Conservation (phyloP, 139 green algal genomes). For the Deuterostichococcus epilithicus region DNA sequence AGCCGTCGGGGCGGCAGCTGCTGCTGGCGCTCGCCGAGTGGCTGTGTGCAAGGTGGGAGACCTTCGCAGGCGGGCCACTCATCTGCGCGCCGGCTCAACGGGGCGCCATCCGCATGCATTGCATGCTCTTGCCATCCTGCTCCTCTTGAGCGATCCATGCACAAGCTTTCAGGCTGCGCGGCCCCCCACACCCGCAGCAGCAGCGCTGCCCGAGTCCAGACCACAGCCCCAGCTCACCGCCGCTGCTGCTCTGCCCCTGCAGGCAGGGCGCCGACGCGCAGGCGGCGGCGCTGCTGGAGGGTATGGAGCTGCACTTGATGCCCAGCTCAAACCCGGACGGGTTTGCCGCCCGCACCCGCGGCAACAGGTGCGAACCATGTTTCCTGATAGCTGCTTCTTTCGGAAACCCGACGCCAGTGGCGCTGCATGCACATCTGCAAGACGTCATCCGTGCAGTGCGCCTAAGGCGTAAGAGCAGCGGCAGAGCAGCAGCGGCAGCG, state of each 20-base stretch:
- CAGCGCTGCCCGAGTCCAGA: no score
- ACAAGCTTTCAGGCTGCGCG: no score
- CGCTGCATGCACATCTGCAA: no score
- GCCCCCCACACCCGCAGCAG: no score
- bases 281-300: slow-evolving; percentile 47
- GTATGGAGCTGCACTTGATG: slow-evolving; percentile 66
- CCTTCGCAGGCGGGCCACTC: not conserved
- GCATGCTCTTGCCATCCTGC: no score
- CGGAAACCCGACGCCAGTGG: not conserved
- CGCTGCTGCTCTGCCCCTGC: not conserved
- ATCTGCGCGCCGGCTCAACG: no score
- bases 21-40: slow-evolving; percentile 72
- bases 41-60: slow-evolving; percentile 61
- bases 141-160: no score
- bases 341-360: slow-evolving; percentile 44
- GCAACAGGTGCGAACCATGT: slow-evolving; percentile 49
- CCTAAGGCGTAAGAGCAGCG: no score
- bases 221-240: not conserved
- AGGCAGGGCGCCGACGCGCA: slow-evolving; percentile 14
- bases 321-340: slow-evolving; percentile 88
- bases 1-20: slow-evolving; percentile 76
- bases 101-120: no score
- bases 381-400: not conserved
- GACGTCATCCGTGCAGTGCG: no score
- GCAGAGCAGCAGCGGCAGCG: no score